A percentile compares a stretch with the other conserved stretches of the same genome.
Conservation (phyloP, 495 filamentous ascomycete species). For the Hypoxylon crocopeplum region DNA sequence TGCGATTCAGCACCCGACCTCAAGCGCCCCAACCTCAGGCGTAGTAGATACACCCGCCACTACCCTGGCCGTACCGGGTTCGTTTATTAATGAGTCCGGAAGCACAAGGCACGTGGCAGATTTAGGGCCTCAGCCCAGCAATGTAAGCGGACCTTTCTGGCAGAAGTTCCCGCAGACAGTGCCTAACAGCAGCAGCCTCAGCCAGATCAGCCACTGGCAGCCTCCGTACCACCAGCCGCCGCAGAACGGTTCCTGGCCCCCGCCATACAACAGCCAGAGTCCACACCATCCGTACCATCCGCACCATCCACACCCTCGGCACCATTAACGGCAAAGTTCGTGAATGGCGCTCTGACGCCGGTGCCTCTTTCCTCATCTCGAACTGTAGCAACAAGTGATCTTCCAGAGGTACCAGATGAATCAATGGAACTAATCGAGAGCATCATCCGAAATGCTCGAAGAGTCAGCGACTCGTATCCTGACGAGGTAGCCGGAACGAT, state of each 20-base stretch:
- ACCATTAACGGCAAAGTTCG: neutral
- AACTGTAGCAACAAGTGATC: conserved; percentile 24
- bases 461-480: conserved; percentile 31
- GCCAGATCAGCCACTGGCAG: conserved; percentile 16
- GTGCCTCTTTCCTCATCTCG: neutral
- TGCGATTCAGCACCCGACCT: conserved; percentile 1
- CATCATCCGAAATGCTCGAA: conserved; percentile 49
- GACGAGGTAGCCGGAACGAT: neutral
- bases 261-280: neutral
- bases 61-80: neutral
- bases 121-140: conserved; percentile 36
- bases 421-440: conserved; percentile 57
- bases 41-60: neutral
- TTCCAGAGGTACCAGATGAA: conserved; percentile 51
- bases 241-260: neutral
- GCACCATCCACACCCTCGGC: neutral
- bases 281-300: neutral
- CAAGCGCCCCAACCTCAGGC: neutral
- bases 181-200: conserved; percentile 43
- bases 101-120: conserved; percentile 25
- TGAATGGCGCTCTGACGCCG: conserved; percentile 14
- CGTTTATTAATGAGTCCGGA: conserved; percentile 5
- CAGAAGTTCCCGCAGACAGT: conserved; percentile 37
- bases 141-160: conserved; percentile 45
- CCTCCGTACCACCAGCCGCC: conserved; percentile 10